These are phyloP conservation scores for Botrytis squamosa DNA, from an alignment of 2,329 filamentous ascomycete genomes.

Conservation along the genomic window DNA sequence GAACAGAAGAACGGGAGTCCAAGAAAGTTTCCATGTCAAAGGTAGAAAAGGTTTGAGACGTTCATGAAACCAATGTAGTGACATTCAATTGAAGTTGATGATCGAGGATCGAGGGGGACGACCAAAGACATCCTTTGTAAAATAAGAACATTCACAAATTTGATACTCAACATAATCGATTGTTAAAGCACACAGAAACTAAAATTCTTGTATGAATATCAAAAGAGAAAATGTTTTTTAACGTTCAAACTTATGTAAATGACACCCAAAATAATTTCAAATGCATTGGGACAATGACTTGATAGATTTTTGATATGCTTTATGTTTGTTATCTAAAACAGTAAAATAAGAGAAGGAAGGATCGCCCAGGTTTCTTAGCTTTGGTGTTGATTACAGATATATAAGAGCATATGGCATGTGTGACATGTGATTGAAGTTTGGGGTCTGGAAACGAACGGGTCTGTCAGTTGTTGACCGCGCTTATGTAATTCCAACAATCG, in stretches of 20 bases:
- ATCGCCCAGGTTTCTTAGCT: background rate
- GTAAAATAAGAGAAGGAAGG: background rate
- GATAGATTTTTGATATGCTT: background rate
- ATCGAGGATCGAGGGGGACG: background rate
- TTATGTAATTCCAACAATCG: background rate
- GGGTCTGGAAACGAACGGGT: background rate
- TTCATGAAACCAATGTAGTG: background rate
- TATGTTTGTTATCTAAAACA: background rate
- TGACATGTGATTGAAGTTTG: background rate
- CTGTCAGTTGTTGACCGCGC: background rate
- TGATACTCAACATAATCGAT: background rate
- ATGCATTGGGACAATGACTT: background rate
- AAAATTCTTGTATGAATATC: background rate
- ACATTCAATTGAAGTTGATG: background rate
- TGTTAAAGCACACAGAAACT: background rate
- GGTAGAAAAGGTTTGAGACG: background rate
- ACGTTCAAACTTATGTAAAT: background rate
- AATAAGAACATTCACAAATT: background rate
- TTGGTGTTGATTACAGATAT: background rate
- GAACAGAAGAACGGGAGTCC: background rate
- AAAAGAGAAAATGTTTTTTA: background rate
- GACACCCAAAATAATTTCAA: background rate
- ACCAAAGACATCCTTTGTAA: background rate
- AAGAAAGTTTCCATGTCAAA: background rate
- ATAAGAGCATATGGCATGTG: background rate